phyloP scores from a whole-genome alignment of 2,329 filamentous ascomycete species.

The Claviceps sp. region DNA sequence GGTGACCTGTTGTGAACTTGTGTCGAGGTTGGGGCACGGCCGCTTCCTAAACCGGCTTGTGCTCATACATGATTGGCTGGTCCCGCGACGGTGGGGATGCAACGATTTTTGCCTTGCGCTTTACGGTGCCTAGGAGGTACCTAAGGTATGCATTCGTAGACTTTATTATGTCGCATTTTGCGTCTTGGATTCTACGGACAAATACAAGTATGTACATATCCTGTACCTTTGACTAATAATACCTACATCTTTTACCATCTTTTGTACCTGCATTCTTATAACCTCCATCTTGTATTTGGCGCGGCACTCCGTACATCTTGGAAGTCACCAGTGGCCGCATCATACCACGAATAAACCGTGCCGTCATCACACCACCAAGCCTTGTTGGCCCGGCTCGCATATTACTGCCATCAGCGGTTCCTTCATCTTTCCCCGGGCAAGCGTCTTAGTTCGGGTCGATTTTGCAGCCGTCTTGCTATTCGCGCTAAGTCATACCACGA shows the following conservation, averaged over 20 bases:
- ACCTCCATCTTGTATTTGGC: neutral
- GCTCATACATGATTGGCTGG: neutral
- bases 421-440: neutral
- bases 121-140: neutral
- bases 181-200: too few species aligned
- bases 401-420: constrained; percentile 1
- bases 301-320: too few species aligned
- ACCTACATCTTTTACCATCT: too few species aligned
- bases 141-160: too few species aligned
- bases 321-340: neutral
- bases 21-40: too few species aligned
- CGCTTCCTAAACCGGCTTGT: neutral
- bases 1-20: too few species aligned
- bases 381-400: neutral
- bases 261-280: neutral
- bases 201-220: too few species aligned
- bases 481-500: neutral
- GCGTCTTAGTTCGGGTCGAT: neutral
- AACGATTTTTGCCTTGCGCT: neutral
- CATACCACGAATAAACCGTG: neutral
- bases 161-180: too few species aligned
- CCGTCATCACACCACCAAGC: too few species aligned
- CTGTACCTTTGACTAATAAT: too few species aligned
- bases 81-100: neutral
- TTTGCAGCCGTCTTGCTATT: neutral